phyloP scores from a whole-genome alignment of 2,329 filamentous ascomycete genomes.

The Calonectria fujianensis region DNA sequence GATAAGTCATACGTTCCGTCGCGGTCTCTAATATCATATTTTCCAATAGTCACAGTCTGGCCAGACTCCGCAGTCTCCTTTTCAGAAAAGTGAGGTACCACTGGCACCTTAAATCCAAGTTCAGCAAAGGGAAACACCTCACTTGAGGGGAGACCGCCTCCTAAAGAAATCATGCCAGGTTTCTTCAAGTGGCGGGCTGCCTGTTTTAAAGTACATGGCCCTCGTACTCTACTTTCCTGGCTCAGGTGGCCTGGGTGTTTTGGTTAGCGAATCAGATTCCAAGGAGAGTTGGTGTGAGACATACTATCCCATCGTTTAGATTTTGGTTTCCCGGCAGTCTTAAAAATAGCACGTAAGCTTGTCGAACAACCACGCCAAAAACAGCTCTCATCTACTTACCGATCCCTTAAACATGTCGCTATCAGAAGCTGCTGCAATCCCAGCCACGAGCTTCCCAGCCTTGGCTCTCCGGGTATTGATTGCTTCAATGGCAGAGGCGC shows the following conservation, averaged over 20 bases:
- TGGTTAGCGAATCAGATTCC: constrained; percentile 38
- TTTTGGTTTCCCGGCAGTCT: constrained; percentile 77
- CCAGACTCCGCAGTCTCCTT: constrained; percentile 78
- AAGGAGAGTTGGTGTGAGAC: constrained; percentile 59
- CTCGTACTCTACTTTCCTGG: constrained; percentile 75
- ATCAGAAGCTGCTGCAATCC: constrained; percentile 84
- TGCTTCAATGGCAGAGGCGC: constrained; percentile 55
- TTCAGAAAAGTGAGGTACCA: constrained; percentile 81
- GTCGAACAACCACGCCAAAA: neutral
- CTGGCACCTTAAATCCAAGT: constrained; percentile 83
- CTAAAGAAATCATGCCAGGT: constrained; percentile 91
- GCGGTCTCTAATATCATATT: constrained; percentile 85
- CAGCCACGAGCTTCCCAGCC: constrained; percentile 82
- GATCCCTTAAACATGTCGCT: constrained; percentile 90
- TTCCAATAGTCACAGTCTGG: constrained; percentile 80
- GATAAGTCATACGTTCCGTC: constrained; percentile 80
- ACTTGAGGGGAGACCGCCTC: constrained; percentile 90
- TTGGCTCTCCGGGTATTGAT: constrained; percentile 73
- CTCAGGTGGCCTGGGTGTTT: constrained; percentile 72
- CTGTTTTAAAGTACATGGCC: constrained; percentile 85
- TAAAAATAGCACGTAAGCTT: constrained; percentile 19
- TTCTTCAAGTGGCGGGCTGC: constrained; percentile 87
- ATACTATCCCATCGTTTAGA: constrained; percentile 90
- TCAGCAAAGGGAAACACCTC: constrained; percentile 95
- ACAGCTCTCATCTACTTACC: constrained; percentile 64